Conservation (phyloP, 2,329 filamentous ascomycete species). For the Sporothrix globosa region DNA sequence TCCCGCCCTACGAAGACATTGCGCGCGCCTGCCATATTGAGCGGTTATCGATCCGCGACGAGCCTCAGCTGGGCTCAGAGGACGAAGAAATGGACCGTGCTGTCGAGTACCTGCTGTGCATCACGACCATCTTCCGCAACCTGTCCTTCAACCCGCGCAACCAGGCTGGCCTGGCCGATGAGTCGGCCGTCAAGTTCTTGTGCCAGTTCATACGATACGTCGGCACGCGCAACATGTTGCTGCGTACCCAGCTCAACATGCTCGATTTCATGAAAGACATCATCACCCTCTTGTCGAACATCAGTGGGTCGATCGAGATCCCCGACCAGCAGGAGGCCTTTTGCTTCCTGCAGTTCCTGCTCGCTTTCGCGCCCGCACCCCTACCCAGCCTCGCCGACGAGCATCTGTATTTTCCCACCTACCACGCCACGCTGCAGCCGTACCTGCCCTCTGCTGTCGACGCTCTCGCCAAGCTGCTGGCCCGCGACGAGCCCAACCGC, state of each 20-base stretch:
- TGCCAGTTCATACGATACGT: constrained; percentile 82
- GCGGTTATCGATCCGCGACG: constrained; percentile 70
- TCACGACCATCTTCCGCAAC: constrained; percentile 91
- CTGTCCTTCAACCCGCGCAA: constrained; percentile 82
- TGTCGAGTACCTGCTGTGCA: constrained; percentile 83
- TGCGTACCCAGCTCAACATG: constrained; percentile 80
- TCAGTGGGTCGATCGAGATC: constrained; percentile 77
- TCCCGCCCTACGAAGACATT: constrained; percentile 86
- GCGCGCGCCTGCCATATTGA: constrained; percentile 77
- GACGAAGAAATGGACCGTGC: constrained; percentile 84
- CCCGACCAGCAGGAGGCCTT: constrained; percentile 85
- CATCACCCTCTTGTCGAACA: constrained; percentile 85
- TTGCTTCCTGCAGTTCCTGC: constrained; percentile 82
- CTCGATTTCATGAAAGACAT: constrained; percentile 98
- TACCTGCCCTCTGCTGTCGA: constrained; percentile 92
- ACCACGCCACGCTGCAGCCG: constrained; percentile 78
- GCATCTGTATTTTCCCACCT: constrained; percentile 74
- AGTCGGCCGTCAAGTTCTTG: constrained; percentile 78
- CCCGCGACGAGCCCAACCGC: constrained; percentile 90
- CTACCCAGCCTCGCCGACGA: constrained; percentile 61
- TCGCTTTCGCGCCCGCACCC: constrained; percentile 85
- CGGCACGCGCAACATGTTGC: constrained; percentile 83
- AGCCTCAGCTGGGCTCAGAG: constrained; percentile 71
- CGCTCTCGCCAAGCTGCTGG: constrained; percentile 85
- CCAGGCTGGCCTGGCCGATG: constrained; percentile 72